These are phyloP conservation scores for Scheffersomyces stipitis DNA, from an alignment of 805 yeast species.

Conservation along the genomic window DNA sequence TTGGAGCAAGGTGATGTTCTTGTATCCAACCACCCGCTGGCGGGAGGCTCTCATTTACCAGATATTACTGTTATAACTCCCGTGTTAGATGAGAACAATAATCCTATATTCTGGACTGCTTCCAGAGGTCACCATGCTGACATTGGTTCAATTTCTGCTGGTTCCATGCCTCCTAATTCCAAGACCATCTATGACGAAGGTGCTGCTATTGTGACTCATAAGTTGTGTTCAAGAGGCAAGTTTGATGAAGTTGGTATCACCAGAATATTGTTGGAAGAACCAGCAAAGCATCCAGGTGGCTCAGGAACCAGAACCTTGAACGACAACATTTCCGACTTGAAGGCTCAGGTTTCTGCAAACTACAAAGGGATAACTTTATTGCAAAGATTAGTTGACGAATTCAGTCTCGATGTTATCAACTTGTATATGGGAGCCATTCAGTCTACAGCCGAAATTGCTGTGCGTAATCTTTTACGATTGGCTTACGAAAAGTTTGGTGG, in stretches of 20 bases:
- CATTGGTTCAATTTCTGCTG: conserved; percentile 89
- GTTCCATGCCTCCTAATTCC: conserved; percentile 93
- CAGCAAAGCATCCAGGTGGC: conserved; percentile 81
- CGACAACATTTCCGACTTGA: conserved; percentile 71
- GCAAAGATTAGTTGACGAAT: conserved; percentile 59
- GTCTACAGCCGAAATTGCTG: conserved; percentile 72
- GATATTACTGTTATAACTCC: conserved; percentile 89
- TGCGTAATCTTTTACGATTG: conserved; percentile 40
- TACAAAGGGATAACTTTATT: conserved; percentile 77
- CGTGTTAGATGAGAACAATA: conserved; percentile 53
- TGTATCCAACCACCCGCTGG: conserved; percentile 43
- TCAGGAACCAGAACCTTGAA: conserved; percentile 83
- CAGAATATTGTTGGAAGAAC: conserved; percentile 63
- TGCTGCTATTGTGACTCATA: conserved; percentile 78
- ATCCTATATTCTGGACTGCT: conserved; percentile 82
- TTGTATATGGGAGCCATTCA: conserved; percentile 83
- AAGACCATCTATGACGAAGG: conserved; percentile 87
- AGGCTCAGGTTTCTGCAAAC: conserved; percentile 72
- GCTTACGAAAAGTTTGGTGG: conserved; percentile 42
- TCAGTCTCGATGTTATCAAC: conserved; percentile 56
- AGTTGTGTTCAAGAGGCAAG: conserved; percentile 64
- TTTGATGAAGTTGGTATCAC: conserved; percentile 75
- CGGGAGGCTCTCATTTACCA: conserved; percentile 45
- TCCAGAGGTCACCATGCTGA: conserved; percentile 97
- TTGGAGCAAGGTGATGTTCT: conserved; percentile 42